Evolutionary conservation across 73 alveolate genomes (phyloP).

Genomic region (Symbiodinium pilosum): DNA sequence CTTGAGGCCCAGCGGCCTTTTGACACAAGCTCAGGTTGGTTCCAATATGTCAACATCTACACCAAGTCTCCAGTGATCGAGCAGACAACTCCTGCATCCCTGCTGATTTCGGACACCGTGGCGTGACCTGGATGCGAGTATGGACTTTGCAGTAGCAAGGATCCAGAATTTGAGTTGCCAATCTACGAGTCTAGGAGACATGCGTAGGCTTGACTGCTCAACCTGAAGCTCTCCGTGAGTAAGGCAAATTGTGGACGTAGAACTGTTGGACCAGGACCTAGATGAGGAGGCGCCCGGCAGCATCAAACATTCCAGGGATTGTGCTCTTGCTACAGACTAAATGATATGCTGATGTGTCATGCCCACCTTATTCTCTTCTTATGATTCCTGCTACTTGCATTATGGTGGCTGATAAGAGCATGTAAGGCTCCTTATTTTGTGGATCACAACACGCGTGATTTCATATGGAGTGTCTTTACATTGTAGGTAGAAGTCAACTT

Average conservation of each 20-base stretch:
- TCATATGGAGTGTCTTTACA: no score
- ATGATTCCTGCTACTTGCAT: no score
- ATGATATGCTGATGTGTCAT: no score
- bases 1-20: no score
- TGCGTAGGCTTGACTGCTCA: background rate
- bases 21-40: slow-evolving; percentile 27
- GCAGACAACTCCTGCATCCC: slow-evolving; percentile 34
- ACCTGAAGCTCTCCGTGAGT: background rate
- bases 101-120: background rate
- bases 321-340: no score
- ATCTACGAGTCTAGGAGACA: background rate
- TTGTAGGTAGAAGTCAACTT: no score
- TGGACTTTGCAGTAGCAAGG: no score
- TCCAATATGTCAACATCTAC: slow-evolving; percentile 16
- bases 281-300: background rate
- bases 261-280: slow-evolving; percentile 5
- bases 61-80: slow-evolving; percentile 42
- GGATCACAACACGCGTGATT: no score
- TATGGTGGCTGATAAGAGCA: no score
- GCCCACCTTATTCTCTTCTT: no score
- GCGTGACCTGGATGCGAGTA: background rate
- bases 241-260: background rate
- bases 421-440: no score
- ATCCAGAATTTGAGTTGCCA: background rate
- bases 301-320: background rate